phyloP scores from a whole-genome alignment of 345 rosid genomes.

The Euphorbia tirucalli region DNA sequence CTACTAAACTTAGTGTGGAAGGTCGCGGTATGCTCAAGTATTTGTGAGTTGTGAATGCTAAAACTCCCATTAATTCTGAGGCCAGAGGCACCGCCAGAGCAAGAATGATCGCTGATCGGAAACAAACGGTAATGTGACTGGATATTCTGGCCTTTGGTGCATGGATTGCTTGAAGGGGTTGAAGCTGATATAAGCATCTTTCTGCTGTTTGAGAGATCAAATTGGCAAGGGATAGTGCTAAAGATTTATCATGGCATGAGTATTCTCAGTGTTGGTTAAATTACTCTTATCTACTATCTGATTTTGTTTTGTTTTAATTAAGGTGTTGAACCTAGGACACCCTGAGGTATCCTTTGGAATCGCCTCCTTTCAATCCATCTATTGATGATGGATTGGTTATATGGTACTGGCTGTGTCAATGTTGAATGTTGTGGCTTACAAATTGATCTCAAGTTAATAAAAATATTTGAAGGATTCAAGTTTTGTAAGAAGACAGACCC shows the following conservation, averaged over 20 bases:
- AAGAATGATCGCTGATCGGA: not conserved
- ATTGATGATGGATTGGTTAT: too few species aligned
- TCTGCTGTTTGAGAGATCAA: not conserved
- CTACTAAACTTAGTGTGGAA: conserved; percentile 87
- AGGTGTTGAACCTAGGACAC: too few species aligned
- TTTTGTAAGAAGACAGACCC: too few species aligned
- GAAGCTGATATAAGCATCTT: not conserved
- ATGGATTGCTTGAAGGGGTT: not conserved
- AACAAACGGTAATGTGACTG: not conserved
- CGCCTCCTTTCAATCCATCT: too few species aligned
- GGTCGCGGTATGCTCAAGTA: conserved; percentile 97
- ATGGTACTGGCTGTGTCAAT: too few species aligned
- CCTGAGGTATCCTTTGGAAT: too few species aligned
- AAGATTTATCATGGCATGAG: not conserved
- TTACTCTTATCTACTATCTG: too few species aligned
- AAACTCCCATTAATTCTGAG: not conserved
- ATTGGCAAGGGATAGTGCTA: not conserved
- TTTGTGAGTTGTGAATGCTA: conserved; percentile 34
- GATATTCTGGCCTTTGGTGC: not conserved
- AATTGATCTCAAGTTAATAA: too few species aligned
- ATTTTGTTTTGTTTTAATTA: too few species aligned
- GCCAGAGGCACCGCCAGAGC: not conserved
- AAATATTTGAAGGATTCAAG: too few species aligned
- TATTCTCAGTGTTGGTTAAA: not conserved
- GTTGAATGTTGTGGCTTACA: too few species aligned